A percentile compares a stretch with the other conserved stretches of the same genome.
These are phyloP conservation scores for Phytophthora macrochlamydospora DNA, from an alignment of 352 stramenopile species.

Conservation along the genomic window DNA sequence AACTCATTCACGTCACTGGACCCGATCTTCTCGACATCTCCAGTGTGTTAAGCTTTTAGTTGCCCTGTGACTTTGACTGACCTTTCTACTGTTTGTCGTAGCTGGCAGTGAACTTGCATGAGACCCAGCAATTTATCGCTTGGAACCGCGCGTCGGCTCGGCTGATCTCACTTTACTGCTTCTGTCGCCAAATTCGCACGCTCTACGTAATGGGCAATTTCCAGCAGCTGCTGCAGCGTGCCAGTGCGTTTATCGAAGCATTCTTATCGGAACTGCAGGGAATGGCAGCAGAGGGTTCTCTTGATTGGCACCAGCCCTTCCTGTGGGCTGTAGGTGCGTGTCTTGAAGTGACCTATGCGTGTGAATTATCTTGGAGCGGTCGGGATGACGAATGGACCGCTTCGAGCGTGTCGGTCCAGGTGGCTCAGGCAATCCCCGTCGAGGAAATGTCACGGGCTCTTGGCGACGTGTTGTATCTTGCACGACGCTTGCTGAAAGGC, in stretches of 20 bases:
- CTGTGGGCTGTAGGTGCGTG: conserved; percentile 77
- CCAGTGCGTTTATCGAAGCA: conserved; percentile 55
- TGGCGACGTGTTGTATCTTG: conserved; percentile 77
- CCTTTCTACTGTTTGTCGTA: conserved; percentile 18
- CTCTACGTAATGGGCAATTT: conserved; percentile 79
- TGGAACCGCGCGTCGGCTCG: conserved; percentile 53
- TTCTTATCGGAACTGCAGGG: conserved; percentile 51
- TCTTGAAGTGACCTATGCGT: conserved; percentile 77
- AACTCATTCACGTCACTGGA: conserved; percentile 29
- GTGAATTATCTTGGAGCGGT: conserved; percentile 75
- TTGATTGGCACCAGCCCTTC: conserved; percentile 59
- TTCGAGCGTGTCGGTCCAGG: conserved; percentile 47
- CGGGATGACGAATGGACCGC: conserved; percentile 65
- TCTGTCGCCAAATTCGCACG: conserved; percentile 76
- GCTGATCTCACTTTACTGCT: conserved; percentile 77
- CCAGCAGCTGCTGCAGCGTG: conserved; percentile 60
- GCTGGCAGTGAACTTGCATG: conserved; percentile 62
- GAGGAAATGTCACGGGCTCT: conserved; percentile 70
- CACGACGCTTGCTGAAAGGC: conserved; percentile 59
- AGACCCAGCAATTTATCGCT: conserved; percentile 58
- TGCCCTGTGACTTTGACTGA: not conserved
- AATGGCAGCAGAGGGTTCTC: conserved; percentile 12
- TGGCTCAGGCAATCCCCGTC: conserved; percentile 49
- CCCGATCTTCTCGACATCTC: conserved; percentile 68
- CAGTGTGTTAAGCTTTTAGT: conserved; percentile 34